These are phyloP conservation scores for Phytophthora meadii DNA, from an alignment of 352 stramenopile species.

Conservation along the genomic window DNA sequence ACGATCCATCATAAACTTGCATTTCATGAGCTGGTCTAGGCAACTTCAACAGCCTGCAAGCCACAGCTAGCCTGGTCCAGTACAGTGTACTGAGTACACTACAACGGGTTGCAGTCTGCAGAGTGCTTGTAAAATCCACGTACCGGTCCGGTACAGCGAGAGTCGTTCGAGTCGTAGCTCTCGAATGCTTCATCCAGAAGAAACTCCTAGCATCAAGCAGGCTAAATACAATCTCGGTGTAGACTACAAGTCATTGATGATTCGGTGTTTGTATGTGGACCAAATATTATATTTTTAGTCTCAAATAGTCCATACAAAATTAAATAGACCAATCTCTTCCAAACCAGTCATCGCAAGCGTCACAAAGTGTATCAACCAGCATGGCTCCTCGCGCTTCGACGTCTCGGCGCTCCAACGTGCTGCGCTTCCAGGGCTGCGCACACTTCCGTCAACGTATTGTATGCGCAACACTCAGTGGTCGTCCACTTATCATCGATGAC, in stretches of 20 bases:
- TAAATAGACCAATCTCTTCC: slow-evolving; percentile 4
- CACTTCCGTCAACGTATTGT: slow-evolving; percentile 96
- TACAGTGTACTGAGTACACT: no score
- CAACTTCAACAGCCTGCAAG: slow-evolving; percentile 6
- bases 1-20: neutral
- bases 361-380: neutral
- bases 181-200: no score
- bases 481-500: slow-evolving; percentile 94
- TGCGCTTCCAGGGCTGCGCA: slow-evolving; percentile 80
- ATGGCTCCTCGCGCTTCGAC: slow-evolving; percentile 23
- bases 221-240: no score
- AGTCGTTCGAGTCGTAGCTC: no score
- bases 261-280: no score
- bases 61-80: no score
- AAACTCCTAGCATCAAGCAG: no score
- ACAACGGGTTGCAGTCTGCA: no score
- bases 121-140: no score
- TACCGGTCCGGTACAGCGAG: no score
- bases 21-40: slow-evolving; percentile 11
- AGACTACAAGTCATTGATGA: no score
- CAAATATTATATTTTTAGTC: neutral
- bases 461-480: slow-evolving; percentile 91
- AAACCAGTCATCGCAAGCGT: slow-evolving; percentile 8
- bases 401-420: slow-evolving; percentile 33
- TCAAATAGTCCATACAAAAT: slow-evolving; percentile 3